A percentile compares a stretch with the other conserved stretches of the same genome.
These are phyloP conservation scores for Nannochloris sp. DNA, from an alignment of 139 green algal genomes.

Conservation along the genomic window DNA sequence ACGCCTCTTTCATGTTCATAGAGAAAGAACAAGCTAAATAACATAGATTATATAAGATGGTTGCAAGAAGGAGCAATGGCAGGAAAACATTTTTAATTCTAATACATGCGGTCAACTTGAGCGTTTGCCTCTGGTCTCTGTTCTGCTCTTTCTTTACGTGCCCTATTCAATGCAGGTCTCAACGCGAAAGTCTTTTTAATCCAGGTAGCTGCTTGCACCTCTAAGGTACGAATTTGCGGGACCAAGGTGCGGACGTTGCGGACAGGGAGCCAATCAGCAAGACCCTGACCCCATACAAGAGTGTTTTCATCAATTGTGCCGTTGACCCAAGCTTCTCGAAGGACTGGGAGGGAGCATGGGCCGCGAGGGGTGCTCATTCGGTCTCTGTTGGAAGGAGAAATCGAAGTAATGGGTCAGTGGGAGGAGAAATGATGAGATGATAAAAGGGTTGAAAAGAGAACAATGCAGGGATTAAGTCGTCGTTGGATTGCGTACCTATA, in stretches of 20 bases:
- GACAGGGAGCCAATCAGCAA: slow-evolving; percentile 81
- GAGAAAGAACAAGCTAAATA: no score
- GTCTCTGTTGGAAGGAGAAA: slow-evolving; percentile 11
- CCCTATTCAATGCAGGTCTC: slow-evolving; percentile 35
- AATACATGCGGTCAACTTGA: slow-evolving; percentile 45
- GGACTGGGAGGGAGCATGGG: slow-evolving; percentile 69
- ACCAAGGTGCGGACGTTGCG: slow-evolving; percentile 84
- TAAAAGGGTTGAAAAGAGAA: neutral
- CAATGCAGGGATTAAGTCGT: neutral
- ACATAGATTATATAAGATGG: no score
- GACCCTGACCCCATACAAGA: slow-evolving; percentile 84
- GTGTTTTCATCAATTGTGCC: slow-evolving; percentile 89
- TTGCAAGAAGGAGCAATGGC: no score
- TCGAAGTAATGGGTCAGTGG: neutral
- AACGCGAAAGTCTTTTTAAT: slow-evolving; percentile 50
- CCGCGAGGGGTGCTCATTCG: slow-evolving; percentile 65
- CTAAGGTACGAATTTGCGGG: slow-evolving; percentile 74
- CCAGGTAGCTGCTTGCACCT: slow-evolving; percentile 61
- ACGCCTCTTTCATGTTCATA: neutral
- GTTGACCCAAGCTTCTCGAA: slow-evolving; percentile 74
- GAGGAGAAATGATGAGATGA: neutral
- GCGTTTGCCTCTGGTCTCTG: slow-evolving; percentile 4
- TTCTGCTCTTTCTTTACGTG: slow-evolving; percentile 18
- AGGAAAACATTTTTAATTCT: no score
- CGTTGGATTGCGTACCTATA: slow-evolving; percentile 39